Percentiles rank a stretch among this genome's conserved stretches.
These are phyloP conservation scores for Fusarium cicatricum DNA, from an alignment of 2,329 filamentous ascomycete genomes.

Conservation along the genomic window DNA sequence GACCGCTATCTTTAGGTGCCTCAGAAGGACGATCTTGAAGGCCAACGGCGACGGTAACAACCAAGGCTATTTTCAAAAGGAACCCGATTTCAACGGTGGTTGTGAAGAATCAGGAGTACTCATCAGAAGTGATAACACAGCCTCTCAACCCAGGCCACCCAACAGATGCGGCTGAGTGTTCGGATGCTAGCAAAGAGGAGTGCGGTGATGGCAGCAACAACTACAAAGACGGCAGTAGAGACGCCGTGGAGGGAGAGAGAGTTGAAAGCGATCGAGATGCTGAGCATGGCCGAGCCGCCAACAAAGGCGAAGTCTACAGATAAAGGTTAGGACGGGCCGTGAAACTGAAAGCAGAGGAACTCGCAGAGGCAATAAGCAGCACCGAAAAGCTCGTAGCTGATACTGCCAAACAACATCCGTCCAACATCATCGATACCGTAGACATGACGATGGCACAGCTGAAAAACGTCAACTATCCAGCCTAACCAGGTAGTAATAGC, in stretches of 20 bases:
- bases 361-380: slow-evolving; percentile 46
- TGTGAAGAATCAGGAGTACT: neutral
- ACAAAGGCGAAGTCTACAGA: neutral
- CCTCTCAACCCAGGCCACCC: slow-evolving; percentile 41
- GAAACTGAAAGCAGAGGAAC: neutral
- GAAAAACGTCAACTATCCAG: slow-evolving; percentile 57
- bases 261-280: slow-evolving; percentile 51
- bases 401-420: slow-evolving; percentile 54
- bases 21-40: slow-evolving; percentile 8
- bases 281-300: slow-evolving; percentile 22
- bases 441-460: slow-evolving; percentile 57
- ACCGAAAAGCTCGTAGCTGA: slow-evolving; percentile 53
- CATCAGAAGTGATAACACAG: slow-evolving; percentile 9
- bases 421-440: slow-evolving; percentile 63
- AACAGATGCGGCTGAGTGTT: slow-evolving; percentile 43
- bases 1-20: slow-evolving; percentile 6
- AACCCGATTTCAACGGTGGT: neutral
- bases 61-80: neutral
- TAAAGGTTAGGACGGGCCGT: neutral
- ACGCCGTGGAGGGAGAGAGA: slow-evolving; percentile 48
- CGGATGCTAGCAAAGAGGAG: slow-evolving; percentile 45
- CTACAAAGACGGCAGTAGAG: slow-evolving; percentile 51
- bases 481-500: slow-evolving; percentile 43
- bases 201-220: slow-evolving; percentile 40
- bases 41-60: slow-evolving; percentile 9